A percentile compares a stretch with the other conserved stretches of the same genome.
Conservation (phyloP, 176 grass and related monocot species). For the Areca catechu region DNA sequence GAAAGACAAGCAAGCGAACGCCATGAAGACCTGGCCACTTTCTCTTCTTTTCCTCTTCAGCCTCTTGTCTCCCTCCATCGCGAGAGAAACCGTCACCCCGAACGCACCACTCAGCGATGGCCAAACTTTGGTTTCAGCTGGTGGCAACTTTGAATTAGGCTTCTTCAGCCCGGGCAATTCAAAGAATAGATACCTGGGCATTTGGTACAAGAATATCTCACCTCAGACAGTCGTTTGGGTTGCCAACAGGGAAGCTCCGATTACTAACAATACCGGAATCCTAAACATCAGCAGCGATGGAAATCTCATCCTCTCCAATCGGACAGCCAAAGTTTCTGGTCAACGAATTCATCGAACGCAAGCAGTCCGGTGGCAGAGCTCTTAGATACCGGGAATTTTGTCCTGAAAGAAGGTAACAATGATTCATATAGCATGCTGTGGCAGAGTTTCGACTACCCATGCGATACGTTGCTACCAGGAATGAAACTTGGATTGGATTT, state of each 20-base stretch:
- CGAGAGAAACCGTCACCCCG: slow-evolving; percentile 19
- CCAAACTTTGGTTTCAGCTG: slow-evolving; percentile 43
- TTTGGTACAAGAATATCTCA: neutral
- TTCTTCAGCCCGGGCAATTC: slow-evolving; percentile 44
- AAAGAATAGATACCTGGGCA: neutral
- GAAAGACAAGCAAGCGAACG: too few species aligned
- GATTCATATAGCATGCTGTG: neutral
- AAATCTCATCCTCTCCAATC: neutral
- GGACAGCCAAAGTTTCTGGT: neutral
- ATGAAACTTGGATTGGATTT: neutral
- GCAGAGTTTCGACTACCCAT: neutral
- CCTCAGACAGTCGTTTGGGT: neutral
- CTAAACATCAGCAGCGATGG: neutral
- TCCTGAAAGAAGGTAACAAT: neutral
- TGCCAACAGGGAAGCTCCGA: too few species aligned
- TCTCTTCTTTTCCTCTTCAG: too few species aligned
- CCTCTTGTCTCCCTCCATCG: too few species aligned
- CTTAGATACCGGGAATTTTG: neutral
- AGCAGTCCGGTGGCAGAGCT: neutral
- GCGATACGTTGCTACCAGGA: neutral
- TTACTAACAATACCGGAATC: slow-evolving; percentile 18
- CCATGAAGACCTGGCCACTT: too few species aligned
- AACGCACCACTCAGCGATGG: slow-evolving; percentile 17
- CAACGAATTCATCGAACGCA: neutral
- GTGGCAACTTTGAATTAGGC: slow-evolving; percentile 37